Percentiles rank a stretch among this genome's conserved stretches.
Conservation (phyloP, 176 grass and related monocot species). For the Canna indica region DNA sequence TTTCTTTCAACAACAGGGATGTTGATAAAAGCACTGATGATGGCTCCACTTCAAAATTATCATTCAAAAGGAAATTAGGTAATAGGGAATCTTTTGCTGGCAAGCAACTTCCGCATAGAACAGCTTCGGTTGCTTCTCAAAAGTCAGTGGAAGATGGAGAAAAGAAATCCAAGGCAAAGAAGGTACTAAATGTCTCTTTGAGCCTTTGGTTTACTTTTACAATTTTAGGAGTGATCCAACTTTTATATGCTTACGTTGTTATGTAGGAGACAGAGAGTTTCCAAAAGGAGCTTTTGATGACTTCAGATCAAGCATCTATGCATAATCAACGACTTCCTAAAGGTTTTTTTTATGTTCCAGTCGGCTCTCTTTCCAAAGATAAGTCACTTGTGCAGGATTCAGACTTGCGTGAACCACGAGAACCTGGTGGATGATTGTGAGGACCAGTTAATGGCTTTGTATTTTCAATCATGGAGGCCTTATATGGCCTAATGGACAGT, state of each 20-base stretch:
- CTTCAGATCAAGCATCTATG: conserved; percentile 81
- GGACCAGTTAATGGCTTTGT: conserved; percentile 24
- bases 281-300: conserved; percentile 86
- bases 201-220: conserved; percentile 11
- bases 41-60: conserved; percentile 59
- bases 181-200: conserved; percentile 31
- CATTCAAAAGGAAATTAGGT: conserved; percentile 68
- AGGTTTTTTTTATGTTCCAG: conserved; percentile 83
- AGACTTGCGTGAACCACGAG: conserved; percentile 47
- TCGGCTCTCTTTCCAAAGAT: conserved; percentile 85
- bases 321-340: conserved; percentile 90
- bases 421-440: conserved; percentile 71
- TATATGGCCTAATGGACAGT: not conserved
- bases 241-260: not conserved
- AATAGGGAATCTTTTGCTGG: conserved; percentile 64
- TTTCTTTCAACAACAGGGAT: conserved; percentile 57
- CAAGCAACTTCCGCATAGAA: conserved; percentile 61
- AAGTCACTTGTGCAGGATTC: conserved; percentile 37
- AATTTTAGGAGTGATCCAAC: conserved; percentile 6
- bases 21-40: conserved; percentile 58
- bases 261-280: conserved; percentile 52
- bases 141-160: conserved; percentile 56
- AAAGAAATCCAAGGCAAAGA: conserved; percentile 52
- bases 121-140: conserved; percentile 24
- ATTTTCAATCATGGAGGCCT: not conserved